Evolutionary conservation across 2,329 filamentous ascomycete genomes (phyloP).

Genomic region (Colletotrichum ledebouriae): DNA sequence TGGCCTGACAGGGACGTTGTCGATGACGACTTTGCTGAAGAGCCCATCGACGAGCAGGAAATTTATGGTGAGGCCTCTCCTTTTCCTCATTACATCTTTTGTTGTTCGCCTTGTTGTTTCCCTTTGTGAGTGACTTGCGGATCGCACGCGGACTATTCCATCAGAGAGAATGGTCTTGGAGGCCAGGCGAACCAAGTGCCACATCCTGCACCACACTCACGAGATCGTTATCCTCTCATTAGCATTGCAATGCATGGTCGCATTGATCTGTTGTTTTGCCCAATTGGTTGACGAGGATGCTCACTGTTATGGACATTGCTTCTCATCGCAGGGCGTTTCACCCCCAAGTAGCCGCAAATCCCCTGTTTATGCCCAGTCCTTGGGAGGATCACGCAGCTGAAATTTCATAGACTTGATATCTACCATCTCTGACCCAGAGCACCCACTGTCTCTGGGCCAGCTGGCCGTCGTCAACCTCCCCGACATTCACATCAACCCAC

Average conservation of each 20-base stretch:
- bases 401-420: conserved; percentile 83
- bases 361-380: conserved; percentile 15
- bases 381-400: conserved; percentile 50
- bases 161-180: neutral
- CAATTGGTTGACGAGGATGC: conserved; percentile 1
- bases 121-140: neutral
- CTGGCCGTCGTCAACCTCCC: conserved; percentile 96
- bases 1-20: conserved; percentile 55
- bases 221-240: conserved; percentile 1
- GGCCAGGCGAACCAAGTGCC: conserved; percentile 14
- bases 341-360: conserved; percentile 7
- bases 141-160: neutral
- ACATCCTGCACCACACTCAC: conserved; percentile 5
- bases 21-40: conserved; percentile 73
- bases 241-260: conserved; percentile 19
- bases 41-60: conserved; percentile 96
- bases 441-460: conserved; percentile 92
- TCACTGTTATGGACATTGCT: neutral
- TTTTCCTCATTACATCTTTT: neutral
- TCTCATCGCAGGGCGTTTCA: conserved; percentile 1
- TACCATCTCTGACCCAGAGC: conserved; percentile 95
- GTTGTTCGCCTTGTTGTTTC: neutral
- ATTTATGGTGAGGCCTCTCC: conserved; percentile 78
- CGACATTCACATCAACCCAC: conserved; percentile 84
- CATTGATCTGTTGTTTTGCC: conserved; percentile 8